These are phyloP conservation scores for Canariomyces notabilis DNA, from an alignment of 2,329 filamentous ascomycete genomes.

Conservation along the genomic window DNA sequence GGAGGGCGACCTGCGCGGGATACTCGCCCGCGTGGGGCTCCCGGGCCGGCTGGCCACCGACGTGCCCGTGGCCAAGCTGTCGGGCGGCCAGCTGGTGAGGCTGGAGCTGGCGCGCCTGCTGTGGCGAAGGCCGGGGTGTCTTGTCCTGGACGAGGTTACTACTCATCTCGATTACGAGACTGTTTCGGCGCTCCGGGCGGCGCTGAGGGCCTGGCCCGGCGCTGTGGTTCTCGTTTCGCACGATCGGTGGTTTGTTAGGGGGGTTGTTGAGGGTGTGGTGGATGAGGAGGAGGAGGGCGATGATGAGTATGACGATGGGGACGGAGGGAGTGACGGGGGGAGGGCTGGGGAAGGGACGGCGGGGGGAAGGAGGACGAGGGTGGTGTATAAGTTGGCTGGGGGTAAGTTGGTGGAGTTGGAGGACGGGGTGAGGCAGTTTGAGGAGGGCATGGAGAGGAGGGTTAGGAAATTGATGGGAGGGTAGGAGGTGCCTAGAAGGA, in stretches of 20 bases:
- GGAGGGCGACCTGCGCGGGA: constrained; percentile 62
- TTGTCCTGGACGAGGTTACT: constrained; percentile 76
- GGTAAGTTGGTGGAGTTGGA: constrained; percentile 53
- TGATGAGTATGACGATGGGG: too few relatives aligned
- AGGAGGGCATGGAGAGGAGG: constrained; percentile 56
- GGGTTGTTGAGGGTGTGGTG: constrained; percentile 61
- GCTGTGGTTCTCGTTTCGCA: constrained; percentile 75
- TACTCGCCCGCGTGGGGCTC: constrained; percentile 66
- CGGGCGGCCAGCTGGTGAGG: constrained; percentile 70
- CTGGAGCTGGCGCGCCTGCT: constrained; percentile 64
- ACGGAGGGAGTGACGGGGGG: constrained; percentile 32
- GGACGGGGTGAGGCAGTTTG: constrained; percentile 61
- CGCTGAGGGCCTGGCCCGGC: constrained; percentile 63
- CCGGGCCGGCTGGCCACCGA: constrained; percentile 67
- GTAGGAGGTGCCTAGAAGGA: constrained; percentile 1
- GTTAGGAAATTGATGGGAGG: constrained; percentile 40
- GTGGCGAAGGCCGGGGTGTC: constrained; percentile 62
- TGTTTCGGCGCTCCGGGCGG: constrained; percentile 64
- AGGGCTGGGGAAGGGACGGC: constrained; percentile 12
- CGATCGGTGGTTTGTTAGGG: constrained; percentile 75
- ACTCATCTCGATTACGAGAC: constrained; percentile 83
- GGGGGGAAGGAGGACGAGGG: constrained; percentile 46
- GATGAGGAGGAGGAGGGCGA: constrained; percentile 31
- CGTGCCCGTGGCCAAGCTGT: constrained; percentile 66
- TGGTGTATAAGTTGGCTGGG: constrained; percentile 56